Evolutionary conservation across 129 eudicot species (phyloP), one percentile per base, ranked within the genome.

Genomic region (Calendula officinalis): DNA sequence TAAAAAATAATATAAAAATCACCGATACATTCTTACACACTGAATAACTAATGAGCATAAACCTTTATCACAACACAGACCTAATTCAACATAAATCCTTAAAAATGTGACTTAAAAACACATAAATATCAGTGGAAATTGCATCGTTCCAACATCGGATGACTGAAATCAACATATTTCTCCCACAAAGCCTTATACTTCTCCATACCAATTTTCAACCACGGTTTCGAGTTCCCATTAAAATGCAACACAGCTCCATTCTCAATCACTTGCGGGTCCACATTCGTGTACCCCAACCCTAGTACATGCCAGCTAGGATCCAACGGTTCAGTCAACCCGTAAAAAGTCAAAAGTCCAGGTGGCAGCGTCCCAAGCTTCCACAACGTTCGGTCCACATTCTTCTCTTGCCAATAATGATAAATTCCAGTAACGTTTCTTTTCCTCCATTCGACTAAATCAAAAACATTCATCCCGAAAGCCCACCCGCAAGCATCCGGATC

Each of bases 291-390:
- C 37, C 92, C 92, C 64, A 85, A 62, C 10, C 92, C 92, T 27
- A 85, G 73, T 3, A 85, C 83, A 47, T 85, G 92, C 92, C 92
- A 85, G 5, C 49, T 30, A 3, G 88, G 81, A 40, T 79, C 66
- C 54, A 85, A 74, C 1, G 88, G 80, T 72, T 85, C 88, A 4
- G 92, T 85, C 67, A 85, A 60, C 32, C 92, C 92, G 36, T 82
- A 85, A 66, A 85, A 85, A 7, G 92, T 82, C 56, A 85, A 47
- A 8, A 85, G 77, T 14, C 92, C 88, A 0, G 92, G 92, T 22
- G 92, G 92, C 56, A 85, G 71, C 3, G 92, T 85, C 32, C 92
- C 92, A 2, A 85, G 85, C 50, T 85, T 85, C 92, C 92, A 85
- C 67, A 85, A 70, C 3, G 85, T 85, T 30, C 92, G 75, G 74